A percentile compares a stretch with the other conserved stretches of the same genome.
phyloP scores from a whole-genome alignment of 306 rosid genomes.

The Prinsepia uniflora region DNA sequence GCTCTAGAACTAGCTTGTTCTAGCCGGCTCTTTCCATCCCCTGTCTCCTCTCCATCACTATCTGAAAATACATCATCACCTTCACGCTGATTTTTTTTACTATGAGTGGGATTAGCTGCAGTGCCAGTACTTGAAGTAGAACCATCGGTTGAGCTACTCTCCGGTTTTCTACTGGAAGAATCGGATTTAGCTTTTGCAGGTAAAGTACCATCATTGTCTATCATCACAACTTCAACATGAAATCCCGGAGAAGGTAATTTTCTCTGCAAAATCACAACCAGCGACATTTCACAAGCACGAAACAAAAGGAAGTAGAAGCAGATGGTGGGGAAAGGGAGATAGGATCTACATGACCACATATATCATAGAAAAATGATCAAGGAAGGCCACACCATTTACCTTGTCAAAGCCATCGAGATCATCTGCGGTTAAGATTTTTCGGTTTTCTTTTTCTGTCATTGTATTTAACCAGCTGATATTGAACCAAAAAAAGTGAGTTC shows the following conservation, averaged over 20 bases:
- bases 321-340: constrained; percentile 2
- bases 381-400: constrained; percentile 41
- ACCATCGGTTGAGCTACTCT: constrained; percentile 28
- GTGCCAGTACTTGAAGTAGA: constrained; percentile 28
- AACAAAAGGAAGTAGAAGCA: constrained; percentile 11
- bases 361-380: not conserved
- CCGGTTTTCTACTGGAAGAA: constrained; percentile 44
- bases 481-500: no score
- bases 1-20: constrained; percentile 23
- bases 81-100: constrained; percentile 34
- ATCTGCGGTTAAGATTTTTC: constrained; percentile 41
- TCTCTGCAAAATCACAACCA: constrained; percentile 50
- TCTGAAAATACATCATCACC: constrained; percentile 86
- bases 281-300: constrained; percentile 14
- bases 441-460: constrained; percentile 53
- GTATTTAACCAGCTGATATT: constrained; percentile 81
- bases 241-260: constrained; percentile 84
- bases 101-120: constrained; percentile 34
- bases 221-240: constrained; percentile 78
- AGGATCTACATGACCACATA: not conserved
- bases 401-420: constrained; percentile 89
- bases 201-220: constrained; percentile 58
- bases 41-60: constrained; percentile 68
- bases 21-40: constrained; percentile 24
- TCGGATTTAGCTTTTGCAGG: constrained; percentile 40